A percentile compares a stretch with the other conserved stretches of the same genome.
phyloP scores from a whole-genome alignment of 164 flowering plant genomes.

The Nymphaea colorata region DNA sequence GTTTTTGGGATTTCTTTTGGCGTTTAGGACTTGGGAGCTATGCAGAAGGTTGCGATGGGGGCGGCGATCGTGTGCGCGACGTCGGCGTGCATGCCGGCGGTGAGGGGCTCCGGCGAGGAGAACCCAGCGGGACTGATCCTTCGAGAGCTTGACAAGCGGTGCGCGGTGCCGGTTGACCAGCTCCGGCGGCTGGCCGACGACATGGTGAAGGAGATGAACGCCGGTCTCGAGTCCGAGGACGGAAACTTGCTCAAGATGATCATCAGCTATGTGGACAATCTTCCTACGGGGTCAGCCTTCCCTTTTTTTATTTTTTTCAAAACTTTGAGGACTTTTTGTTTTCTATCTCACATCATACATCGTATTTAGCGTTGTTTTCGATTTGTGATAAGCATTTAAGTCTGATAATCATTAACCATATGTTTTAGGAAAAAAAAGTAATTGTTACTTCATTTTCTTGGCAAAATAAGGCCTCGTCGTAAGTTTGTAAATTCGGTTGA shows the following conservation, averaged over 20 bases:
- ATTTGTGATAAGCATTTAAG: too few relatives aligned
- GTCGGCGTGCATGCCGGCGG: slow-evolving; percentile 64
- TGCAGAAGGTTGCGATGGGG: slow-evolving; percentile 66
- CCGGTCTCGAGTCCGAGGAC: slow-evolving; percentile 91
- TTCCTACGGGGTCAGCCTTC: slow-evolving; percentile 74
- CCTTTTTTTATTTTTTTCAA: neutral
- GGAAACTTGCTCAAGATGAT: slow-evolving; percentile 97
- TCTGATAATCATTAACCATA: too few relatives aligned
- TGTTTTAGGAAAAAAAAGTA: too few relatives aligned
- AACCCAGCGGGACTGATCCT: slow-evolving; percentile 47
- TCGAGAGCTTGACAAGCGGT: slow-evolving; percentile 66
- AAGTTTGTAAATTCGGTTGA: too few relatives aligned
- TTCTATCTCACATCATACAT: neutral
- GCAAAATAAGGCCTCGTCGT: too few relatives aligned
- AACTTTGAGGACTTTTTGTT: neutral
- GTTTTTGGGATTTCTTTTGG: neutral
- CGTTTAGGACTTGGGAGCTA: slow-evolving; percentile 5
- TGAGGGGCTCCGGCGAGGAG: slow-evolving; percentile 52
- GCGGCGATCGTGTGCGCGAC: slow-evolving; percentile 74
- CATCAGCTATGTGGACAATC: slow-evolving; percentile 84
- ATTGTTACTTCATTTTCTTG: too few relatives aligned
- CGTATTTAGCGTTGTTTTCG: too few relatives aligned
- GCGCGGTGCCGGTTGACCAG: slow-evolving; percentile 50
- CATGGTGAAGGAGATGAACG: slow-evolving; percentile 93
- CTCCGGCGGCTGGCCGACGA: slow-evolving; percentile 85